Percentiles rank a stretch among this genome's conserved stretches.
Conservation (phyloP, 805 yeast species). For the Candida dendrica region DNA sequence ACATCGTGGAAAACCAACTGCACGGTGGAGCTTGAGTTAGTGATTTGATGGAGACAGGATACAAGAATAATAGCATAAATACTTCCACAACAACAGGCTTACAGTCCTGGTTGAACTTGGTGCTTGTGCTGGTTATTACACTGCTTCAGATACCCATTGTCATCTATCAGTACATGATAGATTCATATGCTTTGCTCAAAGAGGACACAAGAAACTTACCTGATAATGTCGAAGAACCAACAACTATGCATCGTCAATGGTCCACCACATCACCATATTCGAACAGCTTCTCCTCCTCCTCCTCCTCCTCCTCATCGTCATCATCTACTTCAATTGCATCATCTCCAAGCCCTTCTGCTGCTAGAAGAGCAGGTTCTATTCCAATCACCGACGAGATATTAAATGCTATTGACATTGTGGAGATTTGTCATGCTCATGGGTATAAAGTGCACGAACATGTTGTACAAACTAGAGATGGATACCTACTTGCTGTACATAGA, state of each 20-base stretch:
- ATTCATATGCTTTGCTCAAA: conserved; percentile 31
- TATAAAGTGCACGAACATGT: conserved; percentile 60
- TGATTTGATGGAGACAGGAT: no score
- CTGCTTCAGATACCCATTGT: conserved; percentile 3
- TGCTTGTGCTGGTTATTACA: conserved; percentile 5
- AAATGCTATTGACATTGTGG: conserved; percentile 31
- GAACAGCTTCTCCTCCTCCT: conserved; percentile 6
- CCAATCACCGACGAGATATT: conserved; percentile 8
- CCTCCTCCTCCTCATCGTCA: neutral
- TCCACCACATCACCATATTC: neutral
- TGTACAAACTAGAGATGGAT: conserved; percentile 63
- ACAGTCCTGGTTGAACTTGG: conserved; percentile 22
- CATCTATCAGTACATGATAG: conserved; percentile 3
- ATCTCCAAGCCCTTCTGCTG: neutral
- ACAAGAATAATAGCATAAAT: no score
- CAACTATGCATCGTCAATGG: conserved; percentile 5
- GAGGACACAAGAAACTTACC: conserved; percentile 37
- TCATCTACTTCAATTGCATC: neutral
- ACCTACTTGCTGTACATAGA: conserved; percentile 61
- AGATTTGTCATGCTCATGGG: conserved; percentile 54
- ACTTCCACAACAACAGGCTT: neutral
- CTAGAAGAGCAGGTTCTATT: neutral
- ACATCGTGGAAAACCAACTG: no score
- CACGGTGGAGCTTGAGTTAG: no score
- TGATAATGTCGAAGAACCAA: conserved; percentile 12